Base-by-base conservation (phyloP, 257 asterid genomes). In the Nicotiana benthamiana region DNA sequence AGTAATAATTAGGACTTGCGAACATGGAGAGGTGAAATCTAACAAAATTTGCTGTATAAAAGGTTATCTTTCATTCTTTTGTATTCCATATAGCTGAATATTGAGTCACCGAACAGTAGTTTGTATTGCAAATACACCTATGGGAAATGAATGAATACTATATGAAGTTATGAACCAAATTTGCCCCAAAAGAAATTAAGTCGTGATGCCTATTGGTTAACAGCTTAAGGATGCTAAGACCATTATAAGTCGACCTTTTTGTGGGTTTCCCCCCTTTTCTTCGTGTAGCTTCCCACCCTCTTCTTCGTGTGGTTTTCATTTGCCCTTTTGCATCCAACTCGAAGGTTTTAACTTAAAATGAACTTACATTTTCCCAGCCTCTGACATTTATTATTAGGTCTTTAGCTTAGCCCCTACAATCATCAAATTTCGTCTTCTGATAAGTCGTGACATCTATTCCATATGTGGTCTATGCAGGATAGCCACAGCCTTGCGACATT, bases 1-100 rank as follows among this genome's bases (percentile, higher is more conserved):
- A 40, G 48, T 40, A 74, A 74, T 74, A 74, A 74, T 4, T 48
- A 74, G 61, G 61, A 74, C 79, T 74, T 48, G 79, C 79, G 5
- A 46, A 74, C 62, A 48, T 46, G 52, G 79, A 74, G 79, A 74
- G 79, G 62, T 24, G 61, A 16, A 74, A 74, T 48, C 61, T 74
- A 24, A 74, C 79, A 9, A 48, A 72, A 26, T 74, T 32, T 74
- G 79, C 26, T 74, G 62, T 74, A 56, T 48, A 48, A 46, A 74
- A 16, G 51, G 24, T 74, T 36, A 48, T 48, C 16, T 74, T 48
- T 24, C 3, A 9, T 26, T 74, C 56, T 11, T 26, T 20, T 26
- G 43, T 48, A 18, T 46, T 46, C 24, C 24, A 13, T 20, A 54
- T 22, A 15, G 5, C 78, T 72, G 22, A 46, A 72, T 46, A 13